Evolutionary conservation across 306 rosid species (phyloP).

Genomic region (Vigna reflexopilosa): DNA sequence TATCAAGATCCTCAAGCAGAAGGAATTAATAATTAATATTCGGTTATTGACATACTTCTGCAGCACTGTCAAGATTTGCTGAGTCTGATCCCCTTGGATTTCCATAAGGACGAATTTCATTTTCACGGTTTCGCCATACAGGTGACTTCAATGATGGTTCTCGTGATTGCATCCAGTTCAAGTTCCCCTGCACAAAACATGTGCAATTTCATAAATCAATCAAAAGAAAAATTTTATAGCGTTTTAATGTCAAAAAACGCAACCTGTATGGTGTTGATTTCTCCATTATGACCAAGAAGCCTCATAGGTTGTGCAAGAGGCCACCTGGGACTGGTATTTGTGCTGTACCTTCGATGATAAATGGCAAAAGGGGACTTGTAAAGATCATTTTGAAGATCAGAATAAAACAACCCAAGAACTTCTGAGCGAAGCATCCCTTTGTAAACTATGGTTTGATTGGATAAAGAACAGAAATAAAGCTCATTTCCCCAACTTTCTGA

Average conservation of each 20-base stretch:
- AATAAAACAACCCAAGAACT: slow-evolving; percentile 91
- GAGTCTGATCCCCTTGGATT: slow-evolving; percentile 96
- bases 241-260: slow-evolving; percentile 40
- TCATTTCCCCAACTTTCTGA: slow-evolving; percentile 94
- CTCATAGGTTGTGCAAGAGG: slow-evolving; percentile 99
- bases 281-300: slow-evolving; percentile 98
- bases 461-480: slow-evolving; percentile 97
- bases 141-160: slow-evolving; percentile 88
- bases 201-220: slow-evolving; percentile 39
- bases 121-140: slow-evolving; percentile 96
- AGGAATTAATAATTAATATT: slow-evolving; percentile 25
- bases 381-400: slow-evolving; percentile 90
- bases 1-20: slow-evolving; percentile 39
- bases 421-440: slow-evolving; percentile 99
- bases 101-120: slow-evolving; percentile 94
- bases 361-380: slow-evolving; percentile 92
- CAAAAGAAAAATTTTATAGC: slow-evolving; percentile 33
- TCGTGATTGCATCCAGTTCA: slow-evolving; percentile 99
- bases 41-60: slow-evolving; percentile 74
- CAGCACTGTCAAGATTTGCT: slow-evolving; percentile 96
- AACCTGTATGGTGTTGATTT: slow-evolving; percentile 98
- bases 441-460: slow-evolving; percentile 96
- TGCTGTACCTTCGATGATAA: slow-evolving; percentile 98
- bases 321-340: slow-evolving; percentile 99
- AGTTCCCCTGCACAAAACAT: slow-evolving; percentile 75